phyloP scores from a whole-genome alignment of 345 rosid species.

The Tarenaya hassleriana region DNA sequence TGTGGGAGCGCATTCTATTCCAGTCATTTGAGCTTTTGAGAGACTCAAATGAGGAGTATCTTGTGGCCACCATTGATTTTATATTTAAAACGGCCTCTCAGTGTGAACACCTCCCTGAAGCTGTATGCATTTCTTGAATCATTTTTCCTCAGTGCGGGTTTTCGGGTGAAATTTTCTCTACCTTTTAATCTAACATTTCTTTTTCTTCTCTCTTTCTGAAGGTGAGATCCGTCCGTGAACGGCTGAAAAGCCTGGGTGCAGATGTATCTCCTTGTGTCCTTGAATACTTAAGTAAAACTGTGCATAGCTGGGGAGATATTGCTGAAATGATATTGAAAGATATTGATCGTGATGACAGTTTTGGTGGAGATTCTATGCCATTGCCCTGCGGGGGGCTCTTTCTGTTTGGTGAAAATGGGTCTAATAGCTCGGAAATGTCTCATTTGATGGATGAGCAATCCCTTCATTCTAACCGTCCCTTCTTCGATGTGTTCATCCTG shows the following conservation, averaged over 20 bases:
- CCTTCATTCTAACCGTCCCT: conserved; percentile 38
- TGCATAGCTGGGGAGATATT: conserved; percentile 85
- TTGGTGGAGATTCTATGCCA: conserved; percentile 39
- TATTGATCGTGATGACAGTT: conserved; percentile 68
- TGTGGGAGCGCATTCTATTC: conserved; percentile 69
- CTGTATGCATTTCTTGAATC: conserved; percentile 45
- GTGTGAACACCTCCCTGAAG: conserved; percentile 89
- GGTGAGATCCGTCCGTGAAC: conserved; percentile 79
- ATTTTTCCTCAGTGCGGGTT: not conserved
- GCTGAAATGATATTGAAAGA: conserved; percentile 78
- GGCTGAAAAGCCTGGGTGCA: conserved; percentile 73
- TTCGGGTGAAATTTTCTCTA: not conserved
- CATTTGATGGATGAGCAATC: conserved; percentile 50
- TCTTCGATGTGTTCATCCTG: conserved; percentile 81
- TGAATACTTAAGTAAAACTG: conserved; percentile 74
- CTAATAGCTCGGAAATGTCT: conserved; percentile 45
- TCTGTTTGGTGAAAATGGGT: conserved; percentile 61
- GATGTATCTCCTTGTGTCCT: conserved; percentile 82
- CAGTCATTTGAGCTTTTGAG: conserved; percentile 68
- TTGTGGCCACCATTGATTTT: conserved; percentile 78
- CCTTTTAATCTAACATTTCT: conserved; percentile 7
- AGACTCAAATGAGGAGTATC: conserved; percentile 68
- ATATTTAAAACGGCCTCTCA: conserved; percentile 83
- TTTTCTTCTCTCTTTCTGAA: conserved; percentile 28
- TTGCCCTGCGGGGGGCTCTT: conserved; percentile 47